A percentile compares a stretch with the other conserved stretches of the same genome.
These are phyloP conservation scores for Cystobasidium sp. DNA, from an alignment of 1,284 basidiomycete species.

Conservation along the genomic window DNA sequence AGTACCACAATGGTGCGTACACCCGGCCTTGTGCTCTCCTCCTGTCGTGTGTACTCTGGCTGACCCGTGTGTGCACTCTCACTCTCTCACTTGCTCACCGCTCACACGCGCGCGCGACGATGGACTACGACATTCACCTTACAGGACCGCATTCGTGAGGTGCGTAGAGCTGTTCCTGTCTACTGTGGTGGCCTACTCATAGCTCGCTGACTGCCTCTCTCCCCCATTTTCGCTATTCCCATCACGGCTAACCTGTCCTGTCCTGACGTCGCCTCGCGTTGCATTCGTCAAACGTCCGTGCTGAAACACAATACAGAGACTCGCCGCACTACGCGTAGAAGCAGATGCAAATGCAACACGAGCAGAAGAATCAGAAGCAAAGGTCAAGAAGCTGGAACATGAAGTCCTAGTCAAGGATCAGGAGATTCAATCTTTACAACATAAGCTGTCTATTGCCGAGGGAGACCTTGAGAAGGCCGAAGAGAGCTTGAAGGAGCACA, in stretches of 20 bases:
- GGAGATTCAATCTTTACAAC: constrained; percentile 79
- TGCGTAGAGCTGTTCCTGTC: constrained; percentile 3
- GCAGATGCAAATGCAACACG: constrained; percentile 78
- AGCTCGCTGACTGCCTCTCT: constrained; percentile 1
- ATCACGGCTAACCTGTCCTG: not conserved
- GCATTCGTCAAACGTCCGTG: too few species aligned
- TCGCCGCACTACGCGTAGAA: constrained; percentile 75
- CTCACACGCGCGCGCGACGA: not conserved
- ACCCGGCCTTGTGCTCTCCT: not conserved
- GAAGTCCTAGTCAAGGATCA: constrained; percentile 82
- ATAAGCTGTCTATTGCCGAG: constrained; percentile 75
- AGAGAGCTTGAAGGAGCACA: constrained; percentile 71
- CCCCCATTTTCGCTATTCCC: not conserved
- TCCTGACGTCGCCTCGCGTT: constrained; percentile 8
- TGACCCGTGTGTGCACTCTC: not conserved
- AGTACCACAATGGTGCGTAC: not conserved
- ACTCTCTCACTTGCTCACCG: not conserved
- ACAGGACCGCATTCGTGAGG: constrained; percentile 43
- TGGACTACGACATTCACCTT: not conserved
- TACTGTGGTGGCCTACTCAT: not conserved
- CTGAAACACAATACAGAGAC: constrained; percentile 58
- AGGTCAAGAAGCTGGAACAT: constrained; percentile 74
- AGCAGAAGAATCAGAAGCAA: constrained; percentile 81
- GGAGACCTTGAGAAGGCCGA: constrained; percentile 77
- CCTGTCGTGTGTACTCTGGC: not conserved